These are phyloP conservation scores for Daldinia eschscholtzii DNA, from an alignment of 2,329 filamentous ascomycete species.

Conservation along the genomic window DNA sequence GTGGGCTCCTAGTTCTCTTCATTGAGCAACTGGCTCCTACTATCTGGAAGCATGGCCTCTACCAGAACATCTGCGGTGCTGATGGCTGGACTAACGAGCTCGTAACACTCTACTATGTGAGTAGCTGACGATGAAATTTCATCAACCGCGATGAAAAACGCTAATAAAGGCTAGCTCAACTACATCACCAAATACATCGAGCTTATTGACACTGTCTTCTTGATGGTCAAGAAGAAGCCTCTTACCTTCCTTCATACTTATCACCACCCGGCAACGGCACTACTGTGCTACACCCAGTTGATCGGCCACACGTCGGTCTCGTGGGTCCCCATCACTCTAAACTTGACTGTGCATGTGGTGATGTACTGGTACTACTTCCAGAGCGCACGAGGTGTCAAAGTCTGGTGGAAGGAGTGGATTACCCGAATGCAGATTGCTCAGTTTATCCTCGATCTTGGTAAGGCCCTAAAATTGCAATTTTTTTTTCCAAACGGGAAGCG, in stretches of 20 bases:
- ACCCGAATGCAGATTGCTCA: slow-evolving; percentile 95
- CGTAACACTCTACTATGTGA: slow-evolving; percentile 93
- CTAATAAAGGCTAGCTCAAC: slow-evolving; percentile 74
- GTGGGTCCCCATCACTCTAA: slow-evolving; percentile 92
- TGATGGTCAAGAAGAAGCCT: slow-evolving; percentile 99
- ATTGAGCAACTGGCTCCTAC: slow-evolving; percentile 90
- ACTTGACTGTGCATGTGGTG: slow-evolving; percentile 92
- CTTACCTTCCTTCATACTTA: slow-evolving; percentile 98
- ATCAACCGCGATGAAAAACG: slow-evolving; percentile 1
- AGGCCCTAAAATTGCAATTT: slow-evolving; percentile 50
- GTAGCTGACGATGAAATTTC: slow-evolving; percentile 6
- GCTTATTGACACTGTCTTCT: slow-evolving; percentile 92
- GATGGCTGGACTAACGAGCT: slow-evolving; percentile 90
- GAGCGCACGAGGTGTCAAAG: slow-evolving; percentile 89
- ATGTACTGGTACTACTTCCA: slow-evolving; percentile 99
- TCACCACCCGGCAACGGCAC: slow-evolving; percentile 93
- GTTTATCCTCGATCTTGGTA: slow-evolving; percentile 94
- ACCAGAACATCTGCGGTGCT: slow-evolving; percentile 84
- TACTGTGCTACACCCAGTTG: slow-evolving; percentile 96
- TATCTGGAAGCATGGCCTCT: slow-evolving; percentile 82
- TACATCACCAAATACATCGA: slow-evolving; percentile 98
- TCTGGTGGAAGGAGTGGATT: slow-evolving; percentile 99
- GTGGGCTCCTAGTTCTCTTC: slow-evolving; percentile 82
- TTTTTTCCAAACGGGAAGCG: not conserved
- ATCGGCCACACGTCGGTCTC: slow-evolving; percentile 91